Base-by-base conservation (phyloP, 306 rosid species). In the Gastrolobium bilobum region DNA sequence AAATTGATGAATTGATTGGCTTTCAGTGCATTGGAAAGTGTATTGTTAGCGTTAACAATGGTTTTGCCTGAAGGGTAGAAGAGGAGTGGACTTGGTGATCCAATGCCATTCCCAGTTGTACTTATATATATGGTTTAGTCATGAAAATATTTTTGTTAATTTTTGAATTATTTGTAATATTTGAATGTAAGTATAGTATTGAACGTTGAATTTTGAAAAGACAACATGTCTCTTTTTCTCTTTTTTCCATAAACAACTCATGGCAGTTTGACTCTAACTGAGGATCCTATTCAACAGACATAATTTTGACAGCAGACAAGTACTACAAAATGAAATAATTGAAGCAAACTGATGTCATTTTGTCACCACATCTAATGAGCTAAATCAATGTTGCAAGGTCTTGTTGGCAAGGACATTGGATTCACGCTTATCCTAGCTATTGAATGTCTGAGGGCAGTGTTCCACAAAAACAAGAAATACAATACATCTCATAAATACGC, bases 141-240 rank as follows among this genome's bases (percentile, higher is more conserved):
- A 39, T 77, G 77, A 40, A 81, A 29, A 43, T 73, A 60, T 40
- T 78, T n/a, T 70, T 81, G 75, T 53, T 26, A 71, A 53, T 64
- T 68, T 78, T 65, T 71, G 29, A 54, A 39, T 73, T 70, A 11
- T n/a, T n/a, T 77, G 80, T 78, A 48, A 66, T 58, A 71, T 83
- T 73, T 57, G 77, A 57, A 67, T 72, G 52, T 43, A 72, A 63
- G 74, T 52, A 63, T 38, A 52, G 2, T 50, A 31, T 63, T 35
- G 58, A 54, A 44, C 2, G n/a, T 56, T 71, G 63, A 53, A 37
- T 33, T 52, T 58, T 61, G 61, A 5, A 34, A 69, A 76, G 29
- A 52, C 5, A 30, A 8, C 14, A 65, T 29, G 5, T 15, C 20
- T 75, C 35, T 58, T 64, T 75, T 38, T 48, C 35, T 61, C 6